Base-by-base conservation (phyloP, 495 filamentous ascomycete species). In the Tuber magnatum region DNA sequence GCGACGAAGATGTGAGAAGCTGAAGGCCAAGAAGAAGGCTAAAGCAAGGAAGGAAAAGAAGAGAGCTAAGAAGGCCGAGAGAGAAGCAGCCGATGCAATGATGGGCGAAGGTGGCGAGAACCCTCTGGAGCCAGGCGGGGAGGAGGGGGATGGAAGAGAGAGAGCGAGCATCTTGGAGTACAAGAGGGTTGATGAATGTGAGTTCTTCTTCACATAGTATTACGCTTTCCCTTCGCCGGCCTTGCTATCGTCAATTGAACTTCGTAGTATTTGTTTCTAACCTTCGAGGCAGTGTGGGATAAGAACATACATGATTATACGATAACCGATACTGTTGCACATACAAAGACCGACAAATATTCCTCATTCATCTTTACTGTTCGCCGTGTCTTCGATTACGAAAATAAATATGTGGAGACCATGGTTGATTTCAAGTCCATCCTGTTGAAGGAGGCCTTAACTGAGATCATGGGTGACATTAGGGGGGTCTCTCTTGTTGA, bases 281-380 rank as follows among this genome's bases (percentile, higher is more conserved):
- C 28, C 28, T 65, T 65, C 1, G 14, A 38, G 4, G 70, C 61
- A 88, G 87, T 93, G 51, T 93, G 90, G 90, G 91, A 93, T 78
- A 91, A 87, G 76, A 88, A 88, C 12, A 92, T 93, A 75, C 91
- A 94, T 82, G 91, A 93, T 78, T 96, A 91, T 84, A 93, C 92
- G 83, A 88, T 94, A 44, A 92, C 89, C 56, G 92, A 94, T 81
- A 94, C 91, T 20, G 89, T 91, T 24, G 90, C 94, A 75, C 89
- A 92, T 73, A 85, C 87, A 2, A 87, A 88, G 71, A 90, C 89
- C 40, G 88, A 92, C 56, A 91, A 95, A 78, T 96, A 93, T 82
- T 91, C 94, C 78, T 89, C 94, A 75, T 95, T 91, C 82, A 87
- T 94, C 68, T 97, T 97, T 84, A 93, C 92, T 43, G 92, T 97